Base-by-base conservation (phyloP, 306 rosid genomes). In the Lathyrus oleraceus region DNA sequence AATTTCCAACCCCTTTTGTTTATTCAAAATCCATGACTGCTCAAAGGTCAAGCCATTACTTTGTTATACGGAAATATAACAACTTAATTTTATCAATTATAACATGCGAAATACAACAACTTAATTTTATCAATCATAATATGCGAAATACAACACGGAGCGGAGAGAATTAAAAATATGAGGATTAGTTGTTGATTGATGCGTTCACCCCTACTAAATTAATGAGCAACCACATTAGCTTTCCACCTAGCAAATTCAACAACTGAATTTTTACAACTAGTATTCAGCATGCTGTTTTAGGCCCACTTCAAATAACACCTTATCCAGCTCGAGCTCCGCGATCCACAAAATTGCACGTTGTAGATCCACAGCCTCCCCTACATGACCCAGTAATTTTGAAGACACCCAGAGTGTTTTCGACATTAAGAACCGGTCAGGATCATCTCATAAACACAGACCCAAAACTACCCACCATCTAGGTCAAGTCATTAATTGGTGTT, bases 21-120 rank as follows among this genome's bases (percentile, higher is more conserved):
- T 42, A 77, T 53, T 49, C 35, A 63, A 51, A 16, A 30, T 54
- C 36, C 71, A 70, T 1, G 27, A 61, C 19, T 77, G 27, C 17
- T 11, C 45, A 44, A 69, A 56, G 69, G 44, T 65, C 13, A 65
- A 47, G 5, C 23, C 42, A 25, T 47, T 30, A 65, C 59, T 44
- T 21, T 57, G 15, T 56, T 57, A 12, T 13, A 25, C 10, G 0
- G 10, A 27, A 57, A 14, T 6, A 25, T 25, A 56, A 23, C 38
- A 12, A 25, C 36, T 25, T 23, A 14, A 25, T 56, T 23, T 12
- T 25, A n/a, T n/a, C n/a, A n/a, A n/a, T n/a, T n/a, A n/a, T n/a
- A n/a, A n/a, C n/a, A n/a, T n/a, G n/a, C n/a, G 9, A 25, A 56
- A 25, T 12, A 56, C 25, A 56, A 27, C 39, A 13, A 27, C 39